Evolutionary conservation across 2,329 filamentous ascomycete species (phyloP).

Genomic region (Colletotrichum australisinense): DNA sequence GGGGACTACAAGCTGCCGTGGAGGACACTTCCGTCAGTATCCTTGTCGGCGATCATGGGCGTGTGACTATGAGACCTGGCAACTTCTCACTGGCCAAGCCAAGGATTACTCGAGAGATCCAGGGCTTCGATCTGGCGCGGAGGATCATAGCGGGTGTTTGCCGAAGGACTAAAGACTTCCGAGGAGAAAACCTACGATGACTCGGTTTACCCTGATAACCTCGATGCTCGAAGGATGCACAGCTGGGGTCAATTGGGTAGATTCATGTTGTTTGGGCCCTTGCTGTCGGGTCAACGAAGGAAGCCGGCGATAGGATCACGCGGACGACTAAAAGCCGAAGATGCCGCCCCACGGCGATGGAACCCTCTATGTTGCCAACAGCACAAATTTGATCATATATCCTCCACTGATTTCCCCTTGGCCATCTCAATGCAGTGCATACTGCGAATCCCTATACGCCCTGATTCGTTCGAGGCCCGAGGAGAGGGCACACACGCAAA

Average conservation of each 20-base stretch:
- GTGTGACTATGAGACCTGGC: conserved; percentile 7
- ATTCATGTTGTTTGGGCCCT: neutral
- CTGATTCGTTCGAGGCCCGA: neutral
- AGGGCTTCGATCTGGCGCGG: conserved; percentile 19
- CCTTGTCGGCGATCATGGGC: conserved; percentile 31
- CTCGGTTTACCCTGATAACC: neutral
- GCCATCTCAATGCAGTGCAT: neutral
- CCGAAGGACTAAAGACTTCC: neutral
- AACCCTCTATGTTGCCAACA: neutral
- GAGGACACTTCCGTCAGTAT: conserved; percentile 12
- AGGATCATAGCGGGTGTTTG: neutral
- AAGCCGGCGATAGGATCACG: neutral
- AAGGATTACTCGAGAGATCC: conserved; percentile 17
- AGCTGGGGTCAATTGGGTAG: neutral
- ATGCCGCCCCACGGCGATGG: neutral
- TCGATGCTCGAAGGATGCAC: neutral
- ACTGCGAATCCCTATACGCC: neutral
- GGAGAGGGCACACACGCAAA: neutral
- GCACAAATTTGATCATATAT: neutral
- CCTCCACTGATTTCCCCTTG: neutral
- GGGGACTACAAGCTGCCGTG: conserved; percentile 21
- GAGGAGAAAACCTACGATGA: neutral
- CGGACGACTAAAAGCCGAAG: neutral
- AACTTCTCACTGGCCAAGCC: neutral
- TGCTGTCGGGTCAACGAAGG: neutral